phyloP scores from a whole-genome alignment of 2,329 filamentous ascomycete species.

The Claviceps sp. region DNA sequence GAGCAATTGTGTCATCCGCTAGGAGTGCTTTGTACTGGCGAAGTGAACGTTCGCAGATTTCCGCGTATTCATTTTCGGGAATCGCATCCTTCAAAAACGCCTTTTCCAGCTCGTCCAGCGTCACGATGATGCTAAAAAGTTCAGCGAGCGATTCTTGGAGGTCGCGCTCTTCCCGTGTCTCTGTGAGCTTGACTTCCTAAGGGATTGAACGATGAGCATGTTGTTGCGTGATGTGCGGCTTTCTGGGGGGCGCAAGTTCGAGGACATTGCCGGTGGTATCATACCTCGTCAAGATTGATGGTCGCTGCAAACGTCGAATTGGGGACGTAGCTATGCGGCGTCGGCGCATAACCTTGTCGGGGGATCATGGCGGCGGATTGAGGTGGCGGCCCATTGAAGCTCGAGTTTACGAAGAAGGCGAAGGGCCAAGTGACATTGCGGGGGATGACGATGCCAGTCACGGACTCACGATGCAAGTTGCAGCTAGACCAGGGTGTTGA shows the following conservation, averaged over 20 bases:
- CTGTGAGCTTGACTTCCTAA: conserved; percentile 84
- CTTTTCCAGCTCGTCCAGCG: conserved; percentile 88
- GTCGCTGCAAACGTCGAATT: conserved; percentile 71
- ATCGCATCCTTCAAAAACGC: conserved; percentile 95
- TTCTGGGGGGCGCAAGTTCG: neutral
- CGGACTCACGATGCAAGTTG: neutral
- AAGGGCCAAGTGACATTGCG: neutral
- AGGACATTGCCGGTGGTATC: conserved; percentile 4
- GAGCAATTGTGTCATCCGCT: conserved; percentile 80
- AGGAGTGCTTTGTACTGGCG: conserved; percentile 96
- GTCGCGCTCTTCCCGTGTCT: conserved; percentile 78
- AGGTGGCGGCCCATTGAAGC: conserved; percentile 16
- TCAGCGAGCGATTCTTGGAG: conserved; percentile 92
- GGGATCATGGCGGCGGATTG: conserved; percentile 33
- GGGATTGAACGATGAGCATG: neutral
- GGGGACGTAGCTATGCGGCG: conserved; percentile 82
- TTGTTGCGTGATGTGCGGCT: neutral
- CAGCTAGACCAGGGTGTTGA: neutral
- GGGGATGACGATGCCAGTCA: neutral
- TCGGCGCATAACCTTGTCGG: conserved; percentile 70
- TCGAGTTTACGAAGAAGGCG: neutral
- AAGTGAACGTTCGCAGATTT: conserved; percentile 83
- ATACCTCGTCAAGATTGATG: conserved; percentile 85
- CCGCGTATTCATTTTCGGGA: conserved; percentile 82
- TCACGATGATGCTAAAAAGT: conserved; percentile 94